Evolutionary conservation across 2,329 filamentous ascomycete genomes (phyloP).

Genomic region (Colletotrichum orchidophilum): DNA sequence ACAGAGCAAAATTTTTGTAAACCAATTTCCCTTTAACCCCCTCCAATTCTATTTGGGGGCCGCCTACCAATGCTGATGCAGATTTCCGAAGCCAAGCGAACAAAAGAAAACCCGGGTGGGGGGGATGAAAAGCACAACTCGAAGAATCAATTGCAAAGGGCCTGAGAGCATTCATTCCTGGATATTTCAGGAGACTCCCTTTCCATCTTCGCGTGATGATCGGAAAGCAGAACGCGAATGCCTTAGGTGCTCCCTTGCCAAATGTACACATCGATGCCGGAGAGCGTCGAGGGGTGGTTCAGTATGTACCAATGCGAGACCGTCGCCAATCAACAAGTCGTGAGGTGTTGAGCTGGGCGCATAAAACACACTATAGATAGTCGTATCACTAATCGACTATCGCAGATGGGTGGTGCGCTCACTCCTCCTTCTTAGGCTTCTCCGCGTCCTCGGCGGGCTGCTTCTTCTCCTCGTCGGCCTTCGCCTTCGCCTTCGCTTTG

Average conservation of each 20-base stretch:
- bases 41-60: constrained; percentile 1
- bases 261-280: constrained; percentile 9
- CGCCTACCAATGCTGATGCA: constrained; percentile 21
- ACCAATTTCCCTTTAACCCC: background rate
- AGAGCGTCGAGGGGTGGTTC: background rate
- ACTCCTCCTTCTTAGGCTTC: constrained; percentile 17
- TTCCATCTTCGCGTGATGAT: background rate
- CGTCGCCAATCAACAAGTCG: background rate
- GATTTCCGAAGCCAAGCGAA: background rate
- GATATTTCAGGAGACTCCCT: accelerated
- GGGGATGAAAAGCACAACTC: background rate
- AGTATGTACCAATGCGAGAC: constrained; percentile 11
- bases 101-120: constrained; percentile 14
- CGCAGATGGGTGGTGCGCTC: background rate
- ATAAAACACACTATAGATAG: background rate
- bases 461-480: constrained; percentile 38
- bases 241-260: background rate
- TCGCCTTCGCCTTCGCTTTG: constrained; percentile 40
- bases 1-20: background rate
- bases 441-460: background rate
- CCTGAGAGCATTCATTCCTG: background rate
- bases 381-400: no score
- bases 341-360: background rate
- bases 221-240: background rate
- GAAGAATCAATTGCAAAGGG: background rate